Evolutionary conservation across 352 stramenopile species (phyloP).

Genomic region (Phytophthora pistaciae): DNA sequence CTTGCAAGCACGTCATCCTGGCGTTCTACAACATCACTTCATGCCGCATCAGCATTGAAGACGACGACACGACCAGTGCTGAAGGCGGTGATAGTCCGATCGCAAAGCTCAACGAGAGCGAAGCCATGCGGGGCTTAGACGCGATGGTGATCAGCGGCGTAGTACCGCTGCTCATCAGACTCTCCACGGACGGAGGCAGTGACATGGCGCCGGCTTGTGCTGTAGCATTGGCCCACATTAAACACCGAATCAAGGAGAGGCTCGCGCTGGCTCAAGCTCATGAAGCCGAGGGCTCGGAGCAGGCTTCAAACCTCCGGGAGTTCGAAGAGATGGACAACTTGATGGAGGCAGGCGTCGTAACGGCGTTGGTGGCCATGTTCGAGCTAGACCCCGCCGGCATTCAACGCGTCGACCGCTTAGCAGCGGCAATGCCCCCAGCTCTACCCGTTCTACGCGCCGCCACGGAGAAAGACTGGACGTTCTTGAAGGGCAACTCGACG

Average conservation of each 20-base stretch:
- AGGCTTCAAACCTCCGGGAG: slow-evolving; percentile 15
- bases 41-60: slow-evolving; percentile 39
- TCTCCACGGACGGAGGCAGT: slow-evolving; percentile 50
- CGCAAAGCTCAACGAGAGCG: slow-evolving; percentile 13
- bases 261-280: slow-evolving; percentile 31
- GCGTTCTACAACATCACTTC: slow-evolving; percentile 82
- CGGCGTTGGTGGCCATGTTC: slow-evolving; percentile 81
- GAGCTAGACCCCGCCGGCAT: slow-evolving; percentile 75
- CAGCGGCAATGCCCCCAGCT: slow-evolving; percentile 55
- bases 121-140: slow-evolving; percentile 51
- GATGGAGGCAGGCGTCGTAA: slow-evolving; percentile 78
- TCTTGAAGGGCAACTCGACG: slow-evolving; percentile 50
- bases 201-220: slow-evolving; percentile 80
- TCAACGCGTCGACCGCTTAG: slow-evolving; percentile 75
- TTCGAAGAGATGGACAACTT: slow-evolving; percentile 50
- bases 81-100: not conserved
- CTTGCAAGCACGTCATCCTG: slow-evolving; percentile 66
- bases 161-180: slow-evolving; percentile 68
- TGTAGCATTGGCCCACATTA: slow-evolving; percentile 81
- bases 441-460: slow-evolving; percentile 46
- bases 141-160: slow-evolving; percentile 59
- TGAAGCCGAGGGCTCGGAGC: slow-evolving; percentile 8
- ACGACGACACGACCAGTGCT: not conserved
- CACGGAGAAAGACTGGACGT: slow-evolving; percentile 61
- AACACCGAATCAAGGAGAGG: slow-evolving; percentile 72